phyloP scores from a whole-genome alignment of 2,329 filamentous ascomycete genomes.

The Talaromyces atroroseus region DNA sequence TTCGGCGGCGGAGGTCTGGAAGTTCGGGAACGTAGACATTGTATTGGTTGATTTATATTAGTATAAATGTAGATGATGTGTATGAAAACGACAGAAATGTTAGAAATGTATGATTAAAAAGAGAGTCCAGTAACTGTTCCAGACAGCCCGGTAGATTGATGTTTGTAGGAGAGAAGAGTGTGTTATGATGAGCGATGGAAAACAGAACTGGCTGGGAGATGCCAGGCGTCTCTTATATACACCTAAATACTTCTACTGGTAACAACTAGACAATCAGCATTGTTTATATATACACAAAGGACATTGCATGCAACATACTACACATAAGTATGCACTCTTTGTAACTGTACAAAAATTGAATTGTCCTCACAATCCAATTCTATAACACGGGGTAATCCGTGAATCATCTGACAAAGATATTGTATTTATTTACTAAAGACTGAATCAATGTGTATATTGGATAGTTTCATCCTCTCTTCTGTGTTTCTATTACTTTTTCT shows the following conservation, averaged over 20 bases:
- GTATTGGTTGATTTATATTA: not conserved
- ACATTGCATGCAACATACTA: not conserved
- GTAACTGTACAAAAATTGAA: not conserved
- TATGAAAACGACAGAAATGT: not conserved
- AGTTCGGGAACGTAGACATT: not conserved
- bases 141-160: not conserved
- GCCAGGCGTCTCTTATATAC: not conserved
- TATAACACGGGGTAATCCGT: not conserved
- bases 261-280: not conserved
- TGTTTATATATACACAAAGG: not conserved
- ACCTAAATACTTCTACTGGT: not conserved
- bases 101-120: not conserved
- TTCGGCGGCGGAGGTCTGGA: not conserved
- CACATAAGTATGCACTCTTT: not conserved
- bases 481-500: not conserved
- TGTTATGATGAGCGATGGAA: not conserved
- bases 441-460: not conserved
- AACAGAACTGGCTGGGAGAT: not conserved
- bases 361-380: not conserved
- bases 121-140: not conserved
- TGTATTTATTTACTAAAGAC: not conserved
- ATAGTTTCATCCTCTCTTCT: not conserved
- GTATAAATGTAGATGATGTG: not conserved
- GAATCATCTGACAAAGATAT: not conserved
- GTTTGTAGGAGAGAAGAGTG: not conserved